phyloP scores from a whole-genome alignment of 495 filamentous ascomycete genomes.

The Alectoria sarmentosa region DNA sequence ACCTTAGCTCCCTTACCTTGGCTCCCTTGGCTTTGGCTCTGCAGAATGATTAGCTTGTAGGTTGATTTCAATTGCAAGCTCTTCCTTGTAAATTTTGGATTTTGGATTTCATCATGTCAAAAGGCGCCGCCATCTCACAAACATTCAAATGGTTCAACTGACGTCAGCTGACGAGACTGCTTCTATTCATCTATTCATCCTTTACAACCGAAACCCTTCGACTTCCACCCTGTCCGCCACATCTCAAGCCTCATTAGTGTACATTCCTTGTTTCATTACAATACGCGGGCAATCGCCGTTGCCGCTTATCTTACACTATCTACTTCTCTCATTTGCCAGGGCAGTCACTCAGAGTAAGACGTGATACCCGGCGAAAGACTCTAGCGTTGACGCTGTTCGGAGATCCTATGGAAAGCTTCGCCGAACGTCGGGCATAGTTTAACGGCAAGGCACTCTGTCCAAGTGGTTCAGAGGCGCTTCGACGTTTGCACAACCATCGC shows the following conservation, averaged over 20 bases:
- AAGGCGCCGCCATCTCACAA: too few species aligned
- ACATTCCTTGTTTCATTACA: not conserved
- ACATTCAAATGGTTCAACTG: too few species aligned
- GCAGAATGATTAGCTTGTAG: too few species aligned
- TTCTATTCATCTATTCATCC: not conserved
- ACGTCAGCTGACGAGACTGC: too few species aligned
- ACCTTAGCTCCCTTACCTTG: too few species aligned
- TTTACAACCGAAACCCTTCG: not conserved
- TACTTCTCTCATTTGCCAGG: not conserved
- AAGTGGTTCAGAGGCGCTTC: not conserved
- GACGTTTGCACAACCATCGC: not conserved
- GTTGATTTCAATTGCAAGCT: too few species aligned
- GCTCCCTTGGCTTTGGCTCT: too few species aligned
- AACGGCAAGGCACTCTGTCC: not conserved
- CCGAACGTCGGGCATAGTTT: not conserved
- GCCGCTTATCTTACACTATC: not conserved
- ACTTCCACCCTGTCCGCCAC: not conserved
- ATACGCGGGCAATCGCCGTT: not conserved
- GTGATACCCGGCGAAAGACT: not conserved
- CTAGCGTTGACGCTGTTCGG: not conserved
- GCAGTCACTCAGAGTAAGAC: not conserved
- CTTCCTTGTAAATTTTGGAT: too few species aligned
- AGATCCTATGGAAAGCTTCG: not conserved
- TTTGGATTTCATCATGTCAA: too few species aligned
- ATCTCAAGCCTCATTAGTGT: not conserved